These are phyloP conservation scores for Bruguiera hainesii DNA, from an alignment of 441 rosid genomes.

Conservation along the genomic window DNA sequence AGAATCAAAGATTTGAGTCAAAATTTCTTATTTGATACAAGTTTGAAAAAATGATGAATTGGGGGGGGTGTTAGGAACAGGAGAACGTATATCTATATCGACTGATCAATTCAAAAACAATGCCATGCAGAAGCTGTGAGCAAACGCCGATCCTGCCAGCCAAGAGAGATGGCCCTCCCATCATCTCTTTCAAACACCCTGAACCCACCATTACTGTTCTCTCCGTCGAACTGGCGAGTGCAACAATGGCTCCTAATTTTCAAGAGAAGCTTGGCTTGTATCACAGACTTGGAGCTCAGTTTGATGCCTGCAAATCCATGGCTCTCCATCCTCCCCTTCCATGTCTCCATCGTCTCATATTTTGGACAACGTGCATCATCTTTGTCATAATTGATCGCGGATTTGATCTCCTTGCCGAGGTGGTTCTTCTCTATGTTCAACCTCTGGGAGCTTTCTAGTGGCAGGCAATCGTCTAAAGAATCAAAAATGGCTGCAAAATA, in stretches of 20 bases:
- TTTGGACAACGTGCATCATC: slow-evolving; percentile 13
- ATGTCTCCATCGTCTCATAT: slow-evolving; percentile 48
- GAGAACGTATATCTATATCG: not conserved
- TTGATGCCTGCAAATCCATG: slow-evolving; percentile 48
- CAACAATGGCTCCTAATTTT: slow-evolving; percentile 46
- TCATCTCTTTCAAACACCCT: slow-evolving; percentile 54
- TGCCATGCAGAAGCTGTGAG: slow-evolving; percentile 64
- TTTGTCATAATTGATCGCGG: slow-evolving; percentile 38
- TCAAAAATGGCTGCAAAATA: slow-evolving; percentile 68
- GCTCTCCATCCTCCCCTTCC: slow-evolving; percentile 61
- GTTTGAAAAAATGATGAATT: slow-evolving; percentile 23
- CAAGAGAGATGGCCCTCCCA: slow-evolving; percentile 46
- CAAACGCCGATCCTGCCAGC: slow-evolving; percentile 62
- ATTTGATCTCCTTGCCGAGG: slow-evolving; percentile 57
- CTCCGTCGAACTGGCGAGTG: slow-evolving; percentile 48
- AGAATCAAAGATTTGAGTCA: no score
- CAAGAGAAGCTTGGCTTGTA: slow-evolving; percentile 60
- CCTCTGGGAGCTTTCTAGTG: slow-evolving; percentile 48
- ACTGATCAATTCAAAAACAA: slow-evolving; percentile 27
- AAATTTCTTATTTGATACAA: slow-evolving; percentile 8
- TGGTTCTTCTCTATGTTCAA: slow-evolving; percentile 56
- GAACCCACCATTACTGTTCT: slow-evolving; percentile 37
- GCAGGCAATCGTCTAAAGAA: slow-evolving; percentile 60
- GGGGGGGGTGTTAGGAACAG: slow-evolving; percentile 12
- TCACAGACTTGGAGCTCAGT: slow-evolving; percentile 52